Evolutionary conservation across 129 eudicot species (phyloP).

Genomic region (Arctium lappa): DNA sequence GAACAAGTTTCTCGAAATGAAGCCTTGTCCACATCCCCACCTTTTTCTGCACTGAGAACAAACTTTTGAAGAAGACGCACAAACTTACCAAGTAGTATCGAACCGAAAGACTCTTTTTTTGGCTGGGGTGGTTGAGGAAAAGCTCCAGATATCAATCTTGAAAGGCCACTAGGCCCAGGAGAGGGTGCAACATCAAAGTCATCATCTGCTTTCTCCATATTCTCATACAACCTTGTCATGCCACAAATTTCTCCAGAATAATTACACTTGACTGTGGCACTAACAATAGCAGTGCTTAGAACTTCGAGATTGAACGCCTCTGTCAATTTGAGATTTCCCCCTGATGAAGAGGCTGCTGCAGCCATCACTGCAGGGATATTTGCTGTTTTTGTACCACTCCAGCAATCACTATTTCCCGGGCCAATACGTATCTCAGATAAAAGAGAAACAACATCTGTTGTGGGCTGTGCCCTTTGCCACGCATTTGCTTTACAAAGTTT

Average conservation of each 20-base stretch:
- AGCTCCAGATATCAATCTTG: slow-evolving; percentile 59
- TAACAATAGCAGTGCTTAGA: slow-evolving; percentile 88
- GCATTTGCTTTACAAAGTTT: slow-evolving; percentile 85
- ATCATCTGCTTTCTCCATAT: slow-evolving; percentile 64
- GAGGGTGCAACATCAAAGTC: slow-evolving; percentile 33
- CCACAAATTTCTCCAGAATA: slow-evolving; percentile 98
- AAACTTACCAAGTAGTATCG: slow-evolving; percentile 65
- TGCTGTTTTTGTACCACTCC: slow-evolving; percentile 89
- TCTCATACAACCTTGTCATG: slow-evolving; percentile 92
- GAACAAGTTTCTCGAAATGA: slow-evolving; percentile 93
- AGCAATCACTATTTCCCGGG: slow-evolving; percentile 78
- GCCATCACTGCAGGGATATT: slow-evolving; percentile 99
- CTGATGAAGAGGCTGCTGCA: slow-evolving; percentile 99
- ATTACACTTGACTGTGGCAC: slow-evolving; percentile 94
- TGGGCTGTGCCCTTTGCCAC: slow-evolving; percentile 85
- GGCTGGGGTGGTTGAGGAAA: slow-evolving; percentile 49
- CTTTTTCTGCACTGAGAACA: slow-evolving; percentile 85
- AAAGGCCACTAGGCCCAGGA: slow-evolving; percentile 49
- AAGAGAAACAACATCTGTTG: slow-evolving; percentile 91
- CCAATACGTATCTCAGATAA: slow-evolving; percentile 92
- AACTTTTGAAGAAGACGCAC: slow-evolving; percentile 89
- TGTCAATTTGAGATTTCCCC: slow-evolving; percentile 66
- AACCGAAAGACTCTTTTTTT: slow-evolving; percentile 71
- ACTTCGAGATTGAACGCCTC: slow-evolving; percentile 95
- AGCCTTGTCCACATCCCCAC: slow-evolving; percentile 82